These are phyloP conservation scores for Myriosclerotinia scirpicola DNA, from an alignment of 2,329 filamentous ascomycete species.

Conservation along the genomic window DNA sequence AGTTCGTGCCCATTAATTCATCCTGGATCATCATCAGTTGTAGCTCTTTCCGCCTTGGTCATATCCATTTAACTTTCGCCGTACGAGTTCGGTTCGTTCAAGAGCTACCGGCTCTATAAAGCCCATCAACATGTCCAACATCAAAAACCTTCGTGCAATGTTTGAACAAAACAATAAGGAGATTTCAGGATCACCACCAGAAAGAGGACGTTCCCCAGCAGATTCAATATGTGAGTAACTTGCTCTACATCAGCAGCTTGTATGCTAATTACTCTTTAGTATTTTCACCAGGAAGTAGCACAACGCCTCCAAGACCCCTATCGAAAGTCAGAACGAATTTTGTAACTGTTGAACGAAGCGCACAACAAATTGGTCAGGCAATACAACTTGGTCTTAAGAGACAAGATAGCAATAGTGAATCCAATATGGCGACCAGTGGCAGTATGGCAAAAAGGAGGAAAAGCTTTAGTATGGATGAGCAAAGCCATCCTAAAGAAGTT, in stretches of 20 bases:
- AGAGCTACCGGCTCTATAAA: constrained; percentile 24
- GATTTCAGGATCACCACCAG: constrained; percentile 52
- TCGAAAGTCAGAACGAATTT: constrained; percentile 77
- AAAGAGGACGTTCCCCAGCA: constrained; percentile 68
- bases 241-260: constrained; percentile 26
- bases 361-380: constrained; percentile 40
- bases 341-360: constrained; percentile 62
- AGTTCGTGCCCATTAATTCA: constrained; percentile 22
- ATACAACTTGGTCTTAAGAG: constrained; percentile 46
- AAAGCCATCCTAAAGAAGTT: constrained; percentile 31
- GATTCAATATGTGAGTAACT: constrained; percentile 46
- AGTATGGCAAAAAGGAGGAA: constrained; percentile 35
- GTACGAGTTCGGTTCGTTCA: background rate
- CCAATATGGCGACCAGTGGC: constrained; percentile 1
- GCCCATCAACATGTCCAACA: constrained; percentile 34
- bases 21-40: background rate
- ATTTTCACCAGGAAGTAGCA: constrained; percentile 32
- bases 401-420: constrained; percentile 35
- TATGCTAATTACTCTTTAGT: constrained; percentile 26
- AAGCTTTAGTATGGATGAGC: constrained; percentile 38
- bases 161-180: constrained; percentile 75
- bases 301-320: constrained; percentile 60
- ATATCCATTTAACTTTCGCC: constrained; percentile 19
- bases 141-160: constrained; percentile 72
- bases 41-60: constrained; percentile 17